Evolutionary conservation across 805 yeast genomes (phyloP), one percentile per base, ranked within the genome.

Genomic region (Teunomyces kruisii): DNA sequence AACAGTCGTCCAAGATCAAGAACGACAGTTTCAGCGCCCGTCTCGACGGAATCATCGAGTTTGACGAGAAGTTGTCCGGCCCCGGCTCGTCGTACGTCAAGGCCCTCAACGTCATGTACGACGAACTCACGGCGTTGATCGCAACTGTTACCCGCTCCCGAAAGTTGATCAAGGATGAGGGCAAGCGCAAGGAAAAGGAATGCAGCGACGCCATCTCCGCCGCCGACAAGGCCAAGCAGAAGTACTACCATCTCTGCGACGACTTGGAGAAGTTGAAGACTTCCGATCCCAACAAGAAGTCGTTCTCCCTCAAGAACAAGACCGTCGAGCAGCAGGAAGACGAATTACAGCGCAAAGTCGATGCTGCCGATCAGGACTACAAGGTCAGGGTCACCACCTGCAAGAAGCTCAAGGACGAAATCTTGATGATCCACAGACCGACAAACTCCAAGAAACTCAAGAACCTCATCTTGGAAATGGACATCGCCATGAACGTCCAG

Each of bases 241-340:
- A 66, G 61, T 92, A 94, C 62, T 80, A 79, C 58, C 82, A 87
- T 43, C 68, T 90, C 19, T 89, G 97, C 57, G 86, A 83, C 43
- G 98, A 94, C 55, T 78, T 88, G 63, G 97, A 92, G 54, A 84
- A 86, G 55, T 75, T 90, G 36, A 81, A 85, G 58, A 76, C 82
- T 35, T 78, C 88, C 0, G 97, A 92, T 60, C 96, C 96, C 15
- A 76, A 85, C 46, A 88, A 86, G 64, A 88, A 88, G 55, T 85
- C 86, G 50, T 83, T 91, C 42, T 81, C 92, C 2, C 76, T 94
- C 60, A 88, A 88, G 59, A 79, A 88, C 32, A 85, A 84, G 53
- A 83, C 90, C 0, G 81, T 86, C 1, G 85, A 84, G 42, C 97
- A 92, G 67, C 87, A 84, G 60, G 98, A 94, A 60, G 98, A 92